Conservation (phyloP, 1,139 yeast species). For the Suhomyces atakaporum region DNA sequence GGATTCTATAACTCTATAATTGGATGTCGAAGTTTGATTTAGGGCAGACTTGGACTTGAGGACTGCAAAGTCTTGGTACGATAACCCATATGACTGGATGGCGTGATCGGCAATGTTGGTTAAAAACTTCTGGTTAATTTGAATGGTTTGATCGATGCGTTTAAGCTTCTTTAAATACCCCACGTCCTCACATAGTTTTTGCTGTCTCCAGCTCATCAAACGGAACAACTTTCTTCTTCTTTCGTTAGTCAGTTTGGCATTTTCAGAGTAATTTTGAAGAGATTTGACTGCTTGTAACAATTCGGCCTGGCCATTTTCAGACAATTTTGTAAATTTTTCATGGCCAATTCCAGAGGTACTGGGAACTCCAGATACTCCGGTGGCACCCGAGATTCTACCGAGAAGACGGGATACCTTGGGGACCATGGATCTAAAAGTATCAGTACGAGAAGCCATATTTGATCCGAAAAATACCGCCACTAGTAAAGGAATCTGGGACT, state of each 20-base stretch:
- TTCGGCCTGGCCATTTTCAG: slow-evolving; percentile 29
- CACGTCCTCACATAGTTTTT: slow-evolving; percentile 49
- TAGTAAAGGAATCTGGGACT: slow-evolving; percentile 31
- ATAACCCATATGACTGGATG: slow-evolving; percentile 41
- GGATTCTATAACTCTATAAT: slow-evolving; percentile 66
- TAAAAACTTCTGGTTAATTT: slow-evolving; percentile 48
- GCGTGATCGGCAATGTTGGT: slow-evolving; percentile 45
- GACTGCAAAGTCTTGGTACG: slow-evolving; percentile 40
- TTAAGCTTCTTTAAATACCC: slow-evolving; percentile 59
- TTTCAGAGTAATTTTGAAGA: slow-evolving; percentile 45
- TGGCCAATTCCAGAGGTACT: slow-evolving; percentile 13
- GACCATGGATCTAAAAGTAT: slow-evolving; percentile 18
- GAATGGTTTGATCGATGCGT: slow-evolving; percentile 45
- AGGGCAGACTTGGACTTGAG: slow-evolving; percentile 18
- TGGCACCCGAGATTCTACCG: slow-evolving; percentile 6
- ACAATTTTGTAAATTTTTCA: slow-evolving; percentile 18
- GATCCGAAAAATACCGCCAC: slow-evolving; percentile 32
- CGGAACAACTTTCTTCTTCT: slow-evolving; percentile 48
- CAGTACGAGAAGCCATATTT: slow-evolving; percentile 36
- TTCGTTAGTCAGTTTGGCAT: slow-evolving; percentile 46
- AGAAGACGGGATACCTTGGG: slow-evolving; percentile 7
- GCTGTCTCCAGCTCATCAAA: slow-evolving; percentile 57
- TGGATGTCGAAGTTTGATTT: slow-evolving; percentile 33
- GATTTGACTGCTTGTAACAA: slow-evolving; percentile 54
- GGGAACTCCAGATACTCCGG: slow-evolving; percentile 5